Percentiles rank a stretch among this genome's conserved stretches.
Evolutionary conservation across 208 protist genomes (phyloP).

Genomic region (Entamoeba histolytica): DNA sequence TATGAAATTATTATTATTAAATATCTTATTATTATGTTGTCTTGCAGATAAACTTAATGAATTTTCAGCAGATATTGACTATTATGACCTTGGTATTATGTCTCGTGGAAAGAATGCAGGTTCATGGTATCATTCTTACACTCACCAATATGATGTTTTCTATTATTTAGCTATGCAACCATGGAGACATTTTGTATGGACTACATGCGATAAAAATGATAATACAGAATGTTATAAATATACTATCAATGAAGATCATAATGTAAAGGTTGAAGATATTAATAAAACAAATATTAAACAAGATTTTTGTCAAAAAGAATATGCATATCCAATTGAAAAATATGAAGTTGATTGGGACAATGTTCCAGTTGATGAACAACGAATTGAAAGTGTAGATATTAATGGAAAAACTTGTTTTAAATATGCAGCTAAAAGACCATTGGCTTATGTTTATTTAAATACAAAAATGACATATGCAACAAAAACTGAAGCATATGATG

Average conservation of each 20-base stretch:
- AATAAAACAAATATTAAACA: not conserved
- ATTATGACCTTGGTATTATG: not conserved
- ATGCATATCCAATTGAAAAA: not conserved
- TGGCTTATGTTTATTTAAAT: not conserved
- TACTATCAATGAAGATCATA: not conserved
- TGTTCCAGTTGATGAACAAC: not conserved
- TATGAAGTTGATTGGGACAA: not conserved
- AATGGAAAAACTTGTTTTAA: not conserved
- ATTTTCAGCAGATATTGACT: too few species aligned
- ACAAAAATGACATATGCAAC: not conserved
- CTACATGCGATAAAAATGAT: not conserved
- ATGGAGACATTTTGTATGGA: not conserved
- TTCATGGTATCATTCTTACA: not conserved
- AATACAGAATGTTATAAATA: not conserved
- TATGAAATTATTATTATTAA: too few species aligned
- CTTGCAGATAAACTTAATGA: too few species aligned
- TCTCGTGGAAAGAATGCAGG: not conserved
- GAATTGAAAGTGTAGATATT: not conserved
- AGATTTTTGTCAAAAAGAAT: not conserved
- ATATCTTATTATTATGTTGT: too few species aligned
- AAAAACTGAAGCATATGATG: not conserved
- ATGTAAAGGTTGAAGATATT: not conserved
- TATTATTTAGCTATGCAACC: not conserved
- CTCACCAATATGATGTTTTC: not conserved
- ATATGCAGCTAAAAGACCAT: not conserved